Base-by-base conservation (phyloP, 129 eudicot genomes). In the Solidago caesia region DNA sequence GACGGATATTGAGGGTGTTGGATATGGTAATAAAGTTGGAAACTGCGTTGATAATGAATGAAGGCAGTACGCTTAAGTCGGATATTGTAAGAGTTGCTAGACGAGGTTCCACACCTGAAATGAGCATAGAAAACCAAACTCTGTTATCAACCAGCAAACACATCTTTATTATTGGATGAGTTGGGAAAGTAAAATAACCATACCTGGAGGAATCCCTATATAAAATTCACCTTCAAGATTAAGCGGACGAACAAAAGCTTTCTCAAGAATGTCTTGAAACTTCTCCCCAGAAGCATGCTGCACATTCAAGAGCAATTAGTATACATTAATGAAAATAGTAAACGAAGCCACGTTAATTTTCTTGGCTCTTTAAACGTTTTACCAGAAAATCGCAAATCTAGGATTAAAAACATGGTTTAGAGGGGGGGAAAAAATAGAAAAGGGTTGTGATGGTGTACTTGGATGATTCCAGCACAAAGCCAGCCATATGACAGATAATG, bases 401-500 rank as follows among this genome's bases (percentile, higher is more conserved):
- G 21, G 21, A 21, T 21, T 21, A 21, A 21, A 21, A 21, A 21
- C 21, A 21, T 21, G 21, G 21, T 21, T 21, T 21, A 21, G 21
- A 21, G 21, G 21, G 21, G 21, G 21, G 21, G 21, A 21, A n/a
- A n/a, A n/a, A n/a, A n/a, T n/a, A n/a, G n/a, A n/a, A n/a, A n/a
- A n/a, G 66, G 6, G 29, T 9, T 55, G 75, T 53, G 63, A 9
- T 16, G 44, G 53, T 78, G n/a, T n/a, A 91, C 96, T 96, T 91
- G 96, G 29, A 91, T 83, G 73, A 91, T 83, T 49, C 96, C 97
- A 44, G 91, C 97, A 83, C 96, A 88, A 42, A 91, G 77, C 96
- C 92, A 91, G 11, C 97, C 97, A 79, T 73, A 88, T 12, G 97
- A 88, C 14, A 86, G 78, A 78, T 86, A 85, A 75, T 91, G 97